phyloP scores from a whole-genome alignment of 108 stramenopile genomes.

The Pseudonitzschia pungens region DNA sequence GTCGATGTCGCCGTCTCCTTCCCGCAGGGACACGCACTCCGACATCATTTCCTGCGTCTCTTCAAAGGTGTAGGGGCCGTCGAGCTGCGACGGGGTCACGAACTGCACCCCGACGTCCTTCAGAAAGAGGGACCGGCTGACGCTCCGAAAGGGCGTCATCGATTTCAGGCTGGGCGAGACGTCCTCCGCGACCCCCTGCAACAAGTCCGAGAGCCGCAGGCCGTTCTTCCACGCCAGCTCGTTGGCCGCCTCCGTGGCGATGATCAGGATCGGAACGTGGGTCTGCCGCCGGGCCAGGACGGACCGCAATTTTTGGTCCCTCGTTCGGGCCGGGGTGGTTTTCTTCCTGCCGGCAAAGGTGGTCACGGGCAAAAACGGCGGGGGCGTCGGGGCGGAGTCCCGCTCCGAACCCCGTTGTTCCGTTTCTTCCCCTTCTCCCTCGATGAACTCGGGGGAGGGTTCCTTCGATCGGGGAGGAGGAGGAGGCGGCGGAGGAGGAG shows the following conservation, averaged over 20 bases:
- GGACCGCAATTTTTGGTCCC: too few relatives aligned
- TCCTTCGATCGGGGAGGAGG: too few relatives aligned
- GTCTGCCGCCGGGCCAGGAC: slow-evolving; percentile 68
- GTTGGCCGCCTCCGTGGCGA: slow-evolving; percentile 72
- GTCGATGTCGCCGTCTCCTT: slow-evolving; percentile 43
- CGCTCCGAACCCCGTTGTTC: too few relatives aligned
- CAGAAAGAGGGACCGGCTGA: slow-evolving; percentile 46
- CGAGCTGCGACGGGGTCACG: slow-evolving; percentile 25
- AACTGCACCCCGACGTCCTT: slow-evolving; percentile 57
- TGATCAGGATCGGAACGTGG: slow-evolving; percentile 63
- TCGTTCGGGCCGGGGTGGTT: too few relatives aligned
- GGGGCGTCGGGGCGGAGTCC: too few relatives aligned
- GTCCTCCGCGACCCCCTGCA: slow-evolving; percentile 45
- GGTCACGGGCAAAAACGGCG: too few relatives aligned
- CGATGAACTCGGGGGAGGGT: too few relatives aligned
- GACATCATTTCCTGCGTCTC: slow-evolving; percentile 44
- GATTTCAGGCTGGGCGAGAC: slow-evolving; percentile 16
- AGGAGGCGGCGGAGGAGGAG: too few relatives aligned
- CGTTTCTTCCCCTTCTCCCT: too few relatives aligned
- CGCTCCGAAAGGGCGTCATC: slow-evolving; percentile 71
- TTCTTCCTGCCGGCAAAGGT: too few relatives aligned
- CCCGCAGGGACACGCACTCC: slow-evolving; percentile 40
- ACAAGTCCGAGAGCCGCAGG: slow-evolving; percentile 63
- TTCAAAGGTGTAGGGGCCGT: slow-evolving; percentile 11
- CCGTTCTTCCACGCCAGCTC: slow-evolving; percentile 71